Percentiles rank a stretch among this genome's conserved stretches.
phyloP scores from a whole-genome alignment of 768 basidiomycete genomes.

The Phlebiopsis flavidoalba region DNA sequence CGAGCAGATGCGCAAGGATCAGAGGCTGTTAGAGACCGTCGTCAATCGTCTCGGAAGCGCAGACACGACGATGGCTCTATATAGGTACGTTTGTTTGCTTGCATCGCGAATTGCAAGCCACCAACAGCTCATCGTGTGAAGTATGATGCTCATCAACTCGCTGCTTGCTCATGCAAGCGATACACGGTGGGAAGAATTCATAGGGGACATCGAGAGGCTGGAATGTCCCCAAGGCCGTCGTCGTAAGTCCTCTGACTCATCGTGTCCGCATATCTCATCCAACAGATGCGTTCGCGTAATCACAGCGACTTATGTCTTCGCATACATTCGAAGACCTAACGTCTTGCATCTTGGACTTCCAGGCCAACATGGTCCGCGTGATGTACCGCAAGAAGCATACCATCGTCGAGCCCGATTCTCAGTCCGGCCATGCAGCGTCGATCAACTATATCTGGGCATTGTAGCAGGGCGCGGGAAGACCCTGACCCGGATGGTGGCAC shows the following conservation, averaged over 20 bases:
- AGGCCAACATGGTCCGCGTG: constrained; percentile 77
- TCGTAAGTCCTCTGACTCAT: constrained; percentile 44
- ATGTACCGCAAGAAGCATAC: constrained; percentile 79
- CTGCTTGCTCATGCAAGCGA: constrained; percentile 77
- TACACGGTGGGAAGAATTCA: constrained; percentile 73
- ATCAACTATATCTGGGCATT: constrained; percentile 68
- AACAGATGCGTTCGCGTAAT: neutral
- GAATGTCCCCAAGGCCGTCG: constrained; percentile 79
- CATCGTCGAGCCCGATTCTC: constrained; percentile 62
- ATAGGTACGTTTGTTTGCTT: constrained; percentile 48
- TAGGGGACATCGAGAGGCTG: constrained; percentile 64
- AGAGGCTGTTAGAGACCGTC: constrained; percentile 73
- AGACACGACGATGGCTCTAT: constrained; percentile 79
- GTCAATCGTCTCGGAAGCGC: constrained; percentile 73
- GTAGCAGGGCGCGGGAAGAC: constrained; percentile 52
- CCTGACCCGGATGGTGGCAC: constrained; percentile 36
- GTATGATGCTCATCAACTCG: constrained; percentile 89
- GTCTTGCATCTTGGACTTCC: constrained; percentile 83
- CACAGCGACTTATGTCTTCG: constrained; percentile 75
- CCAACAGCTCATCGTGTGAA: constrained; percentile 23
- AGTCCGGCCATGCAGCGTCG: constrained; percentile 49
- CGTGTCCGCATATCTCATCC: neutral
- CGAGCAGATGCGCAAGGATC: constrained; percentile 73
- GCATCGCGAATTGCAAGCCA: neutral
- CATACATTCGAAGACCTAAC: constrained; percentile 78